A percentile compares a stretch with the other conserved stretches of the same genome.
Evolutionary conservation across 768 basidiomycete genomes (phyloP).

Genomic region (Naganishia friedmannii): DNA sequence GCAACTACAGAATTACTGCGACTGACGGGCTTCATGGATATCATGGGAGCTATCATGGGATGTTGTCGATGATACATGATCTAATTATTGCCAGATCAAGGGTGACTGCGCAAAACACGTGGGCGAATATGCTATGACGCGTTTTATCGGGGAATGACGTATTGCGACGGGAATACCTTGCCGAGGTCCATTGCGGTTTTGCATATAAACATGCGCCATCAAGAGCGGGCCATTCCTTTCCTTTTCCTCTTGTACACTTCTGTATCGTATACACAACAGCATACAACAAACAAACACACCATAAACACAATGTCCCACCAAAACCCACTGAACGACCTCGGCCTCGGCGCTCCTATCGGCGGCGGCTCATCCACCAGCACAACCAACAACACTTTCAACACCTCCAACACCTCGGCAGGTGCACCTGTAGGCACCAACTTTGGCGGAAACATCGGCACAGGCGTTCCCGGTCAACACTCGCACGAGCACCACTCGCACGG

Average conservation of each 20-base stretch:
- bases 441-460: neutral
- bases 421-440: slow-evolving; percentile 3
- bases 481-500: slow-evolving; percentile 22
- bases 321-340: slow-evolving; percentile 4
- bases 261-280: no score
- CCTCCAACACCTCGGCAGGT: slow-evolving; percentile 11
- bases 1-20: no score
- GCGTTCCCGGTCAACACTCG: slow-evolving; percentile 17
- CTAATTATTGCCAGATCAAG: neutral
- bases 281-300: neutral
- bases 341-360: slow-evolving; percentile 24
- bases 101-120: neutral
- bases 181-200: no score
- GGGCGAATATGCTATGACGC: no score
- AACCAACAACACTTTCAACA: slow-evolving; percentile 7
- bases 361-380: slow-evolving; percentile 16
- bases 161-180: no score
- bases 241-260: no score
- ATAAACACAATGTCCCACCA: slow-evolving; percentile 9
- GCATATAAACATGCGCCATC: no score
- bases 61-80: neutral
- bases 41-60: neutral
- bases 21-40: no score
- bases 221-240: no score
- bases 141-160: no score